A percentile compares a stretch with the other conserved stretches of the same genome.
Conservation (phyloP, 495 filamentous ascomycete species). For the Aspergillus funiculosus region DNA sequence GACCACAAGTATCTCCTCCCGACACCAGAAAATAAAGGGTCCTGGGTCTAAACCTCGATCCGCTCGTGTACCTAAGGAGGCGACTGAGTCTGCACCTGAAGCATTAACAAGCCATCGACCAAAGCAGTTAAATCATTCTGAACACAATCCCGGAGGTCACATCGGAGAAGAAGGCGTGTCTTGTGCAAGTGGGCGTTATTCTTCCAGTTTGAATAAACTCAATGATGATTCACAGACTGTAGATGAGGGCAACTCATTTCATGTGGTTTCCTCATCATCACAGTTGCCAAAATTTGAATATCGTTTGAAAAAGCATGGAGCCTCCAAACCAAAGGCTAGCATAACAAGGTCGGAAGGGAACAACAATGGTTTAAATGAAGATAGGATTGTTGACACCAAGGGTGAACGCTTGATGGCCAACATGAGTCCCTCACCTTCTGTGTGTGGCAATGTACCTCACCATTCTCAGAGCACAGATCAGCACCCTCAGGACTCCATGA, state of each 20-base stretch:
- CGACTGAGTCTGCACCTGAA: background rate
- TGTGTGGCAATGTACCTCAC: background rate
- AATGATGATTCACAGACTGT: background rate
- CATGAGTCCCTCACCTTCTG: background rate
- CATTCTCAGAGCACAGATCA: background rate
- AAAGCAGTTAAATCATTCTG: background rate
- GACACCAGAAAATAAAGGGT: constrained; percentile 16
- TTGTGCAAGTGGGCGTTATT: background rate
- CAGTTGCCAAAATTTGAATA: constrained; percentile 45
- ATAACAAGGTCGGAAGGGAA: background rate
- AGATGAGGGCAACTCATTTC: constrained; percentile 24
- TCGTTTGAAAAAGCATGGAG: constrained; percentile 25
- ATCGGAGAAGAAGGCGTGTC: background rate
- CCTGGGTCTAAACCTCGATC: constrained; percentile 5
- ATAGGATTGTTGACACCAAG: background rate
- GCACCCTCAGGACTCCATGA: background rate
- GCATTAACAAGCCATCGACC: background rate
- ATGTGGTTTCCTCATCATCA: constrained; percentile 38
- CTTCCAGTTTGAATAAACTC: background rate
- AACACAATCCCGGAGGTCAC: background rate
- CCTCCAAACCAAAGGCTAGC: background rate
- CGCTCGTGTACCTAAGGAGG: background rate
- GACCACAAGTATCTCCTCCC: constrained; percentile 23
- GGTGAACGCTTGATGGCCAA: too few relatives aligned
- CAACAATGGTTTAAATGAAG: background rate